These are phyloP conservation scores for Amylocarpus encephaloides DNA, from an alignment of 2,329 filamentous ascomycete species.

Conservation along the genomic window DNA sequence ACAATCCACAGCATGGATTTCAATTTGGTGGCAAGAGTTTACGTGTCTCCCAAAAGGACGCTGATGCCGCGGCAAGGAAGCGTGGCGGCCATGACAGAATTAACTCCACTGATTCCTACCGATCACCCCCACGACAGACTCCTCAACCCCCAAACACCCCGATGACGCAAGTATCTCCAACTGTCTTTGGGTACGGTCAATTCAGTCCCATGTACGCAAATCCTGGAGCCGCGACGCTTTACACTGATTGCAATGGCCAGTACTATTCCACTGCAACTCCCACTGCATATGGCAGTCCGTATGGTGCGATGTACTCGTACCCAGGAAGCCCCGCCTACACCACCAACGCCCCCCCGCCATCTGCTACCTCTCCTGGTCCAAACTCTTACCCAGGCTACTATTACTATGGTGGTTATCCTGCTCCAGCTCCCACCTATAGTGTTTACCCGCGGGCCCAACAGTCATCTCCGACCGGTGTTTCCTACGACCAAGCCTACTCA, in stretches of 20 bases:
- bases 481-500: conserved; percentile 9
- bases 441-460: conserved; percentile 6
- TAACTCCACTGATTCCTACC: conserved; percentile 7
- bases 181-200: conserved; percentile 10
- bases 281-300: background rate
- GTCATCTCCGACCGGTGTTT: background rate
- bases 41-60: conserved; percentile 29
- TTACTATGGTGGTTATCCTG: background rate
- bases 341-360: background rate
- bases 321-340: background rate
- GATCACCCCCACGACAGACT: conserved; percentile 15
- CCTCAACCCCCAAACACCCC: conserved; percentile 11
- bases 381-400: conserved; percentile 10
- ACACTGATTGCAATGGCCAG: conserved; percentile 19
- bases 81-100: conserved; percentile 10
- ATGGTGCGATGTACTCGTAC: background rate
- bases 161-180: conserved; percentile 12
- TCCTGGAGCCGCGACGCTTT: conserved; percentile 3
- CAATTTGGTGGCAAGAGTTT: conserved; percentile 22
- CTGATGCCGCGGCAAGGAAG: conserved; percentile 11
- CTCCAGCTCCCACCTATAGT: conserved; percentile 11
- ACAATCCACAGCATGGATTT: conserved; percentile 20
- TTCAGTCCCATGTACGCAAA: background rate
- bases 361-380: conserved; percentile 10
- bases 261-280: conserved; percentile 13